Evolutionary conservation across 768 basidiomycete genomes (phyloP).

Genomic region (Amyloporia xantha): DNA sequence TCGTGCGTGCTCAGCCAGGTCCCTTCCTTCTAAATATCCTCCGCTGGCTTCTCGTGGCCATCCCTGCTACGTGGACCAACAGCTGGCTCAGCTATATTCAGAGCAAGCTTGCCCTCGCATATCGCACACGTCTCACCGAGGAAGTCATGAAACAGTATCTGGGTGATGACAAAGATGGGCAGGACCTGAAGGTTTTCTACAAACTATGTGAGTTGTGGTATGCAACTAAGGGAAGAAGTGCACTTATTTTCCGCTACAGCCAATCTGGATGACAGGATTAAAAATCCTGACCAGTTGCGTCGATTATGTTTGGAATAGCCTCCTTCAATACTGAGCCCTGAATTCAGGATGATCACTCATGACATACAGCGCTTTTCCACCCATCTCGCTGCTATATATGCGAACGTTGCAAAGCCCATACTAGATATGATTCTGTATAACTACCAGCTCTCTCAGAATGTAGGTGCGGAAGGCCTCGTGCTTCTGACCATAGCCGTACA

Average conservation of each 20-base stretch:
- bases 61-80: slow-evolving; percentile 91
- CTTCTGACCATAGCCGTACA: slow-evolving; percentile 82
- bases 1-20: slow-evolving; percentile 78
- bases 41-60: slow-evolving; percentile 86
- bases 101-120: slow-evolving; percentile 86
- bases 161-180: slow-evolving; percentile 56
- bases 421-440: slow-evolving; percentile 94
- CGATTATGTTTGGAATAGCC: too few relatives aligned
- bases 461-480: slow-evolving; percentile 88
- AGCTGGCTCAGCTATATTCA: slow-evolving; percentile 92
- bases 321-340: too few relatives aligned
- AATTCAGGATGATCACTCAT: slow-evolving; percentile 83
- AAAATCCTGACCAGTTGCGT: slow-evolving; percentile 87
- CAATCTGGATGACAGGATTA: slow-evolving; percentile 92
- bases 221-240: background rate
- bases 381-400: slow-evolving; percentile 89
- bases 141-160: slow-evolving; percentile 83
- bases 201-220: slow-evolving; percentile 60
- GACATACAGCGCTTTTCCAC: slow-evolving; percentile 92
- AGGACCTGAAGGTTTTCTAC: slow-evolving; percentile 85
- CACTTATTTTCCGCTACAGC: slow-evolving; percentile 35
- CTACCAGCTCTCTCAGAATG: slow-evolving; percentile 88
- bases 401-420: slow-evolving; percentile 89
- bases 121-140: slow-evolving; percentile 78
- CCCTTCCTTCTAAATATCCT: slow-evolving; percentile 82